Evolutionary conservation across 345 rosid genomes (phyloP).

Genomic region (Eutrema yunnanense): DNA sequence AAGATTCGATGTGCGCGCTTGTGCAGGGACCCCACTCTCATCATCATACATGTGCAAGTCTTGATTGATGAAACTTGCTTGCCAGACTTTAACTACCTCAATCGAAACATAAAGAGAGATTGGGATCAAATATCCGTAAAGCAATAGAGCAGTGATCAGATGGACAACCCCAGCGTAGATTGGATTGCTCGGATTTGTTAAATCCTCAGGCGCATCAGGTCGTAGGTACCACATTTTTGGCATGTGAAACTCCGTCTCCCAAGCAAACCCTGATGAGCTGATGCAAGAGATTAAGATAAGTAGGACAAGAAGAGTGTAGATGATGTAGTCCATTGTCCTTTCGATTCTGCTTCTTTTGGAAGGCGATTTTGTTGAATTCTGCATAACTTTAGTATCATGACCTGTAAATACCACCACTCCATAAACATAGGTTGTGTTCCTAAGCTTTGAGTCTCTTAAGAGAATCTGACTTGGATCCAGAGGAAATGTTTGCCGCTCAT

Average conservation of each 20-base stretch:
- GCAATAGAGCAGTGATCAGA: slow-evolving; percentile 86
- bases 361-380: slow-evolving; percentile 81
- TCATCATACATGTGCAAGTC: slow-evolving; percentile 87
- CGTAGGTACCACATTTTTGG: slow-evolving; percentile 79
- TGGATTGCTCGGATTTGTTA: slow-evolving; percentile 59
- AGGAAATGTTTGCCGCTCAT: slow-evolving; percentile 51
- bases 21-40: slow-evolving; percentile 76
- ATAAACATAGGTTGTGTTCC: slow-evolving; percentile 73
- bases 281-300: slow-evolving; percentile 66
- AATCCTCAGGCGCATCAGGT: slow-evolving; percentile 41
- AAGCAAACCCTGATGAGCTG: slow-evolving; percentile 84
- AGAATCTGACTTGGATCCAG: slow-evolving; percentile 87
- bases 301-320: slow-evolving; percentile 69
- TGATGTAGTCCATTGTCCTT: slow-evolving; percentile 85
- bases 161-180: slow-evolving; percentile 66
- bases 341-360: slow-evolving; percentile 86
- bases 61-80: slow-evolving; percentile 87
- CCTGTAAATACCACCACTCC: slow-evolving; percentile 90
- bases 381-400: slow-evolving; percentile 93
- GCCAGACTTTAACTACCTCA: slow-evolving; percentile 94
- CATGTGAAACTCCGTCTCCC: slow-evolving; percentile 69
- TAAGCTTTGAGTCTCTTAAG: slow-evolving; percentile 92
- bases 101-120: slow-evolving; percentile 96
- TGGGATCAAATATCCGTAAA: slow-evolving; percentile 95
- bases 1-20: slow-evolving; percentile 90